A percentile compares a stretch with the other conserved stretches of the same genome.
phyloP scores from a whole-genome alignment of 2,329 filamentous ascomycete species.

The Monilinia aucupariae region DNA sequence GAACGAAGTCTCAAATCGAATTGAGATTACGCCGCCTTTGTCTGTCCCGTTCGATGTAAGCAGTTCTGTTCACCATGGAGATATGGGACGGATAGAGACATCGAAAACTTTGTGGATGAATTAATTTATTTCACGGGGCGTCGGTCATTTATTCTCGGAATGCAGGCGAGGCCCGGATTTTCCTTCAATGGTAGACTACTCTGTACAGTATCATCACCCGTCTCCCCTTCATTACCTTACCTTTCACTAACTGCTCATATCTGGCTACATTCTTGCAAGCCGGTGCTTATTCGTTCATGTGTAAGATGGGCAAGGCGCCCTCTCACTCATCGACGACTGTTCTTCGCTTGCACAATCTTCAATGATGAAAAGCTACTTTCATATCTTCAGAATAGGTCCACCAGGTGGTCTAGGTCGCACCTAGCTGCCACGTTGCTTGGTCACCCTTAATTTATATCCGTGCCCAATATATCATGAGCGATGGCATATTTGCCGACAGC shows the following conservation, averaged over 20 bases:
- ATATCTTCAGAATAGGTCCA: no score
- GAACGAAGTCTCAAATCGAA: no score
- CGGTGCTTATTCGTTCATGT: neutral
- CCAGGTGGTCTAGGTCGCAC: no score
- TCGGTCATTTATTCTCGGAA: neutral
- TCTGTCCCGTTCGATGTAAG: no score
- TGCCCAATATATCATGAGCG: neutral
- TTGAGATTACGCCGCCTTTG: no score
- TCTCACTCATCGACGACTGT: neutral
- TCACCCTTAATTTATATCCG: neutral
- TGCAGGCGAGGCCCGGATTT: neutral
- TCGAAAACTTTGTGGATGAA: no score
- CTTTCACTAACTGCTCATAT: neutral
- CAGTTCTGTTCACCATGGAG: no score
- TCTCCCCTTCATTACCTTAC: no score
- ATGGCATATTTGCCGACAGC: slow-evolving; percentile 1
- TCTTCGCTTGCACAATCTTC: neutral
- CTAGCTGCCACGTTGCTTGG: neutral
- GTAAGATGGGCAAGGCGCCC: neutral
- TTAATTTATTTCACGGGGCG: neutral
- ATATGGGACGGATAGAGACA: no score
- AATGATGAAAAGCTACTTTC: neutral
- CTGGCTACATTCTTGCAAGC: neutral
- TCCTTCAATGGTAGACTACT: neutral
- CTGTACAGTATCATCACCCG: neutral